Base-by-base conservation (phyloP, 1,284 basidiomycete genomes). In the Cerrena zonata region DNA sequence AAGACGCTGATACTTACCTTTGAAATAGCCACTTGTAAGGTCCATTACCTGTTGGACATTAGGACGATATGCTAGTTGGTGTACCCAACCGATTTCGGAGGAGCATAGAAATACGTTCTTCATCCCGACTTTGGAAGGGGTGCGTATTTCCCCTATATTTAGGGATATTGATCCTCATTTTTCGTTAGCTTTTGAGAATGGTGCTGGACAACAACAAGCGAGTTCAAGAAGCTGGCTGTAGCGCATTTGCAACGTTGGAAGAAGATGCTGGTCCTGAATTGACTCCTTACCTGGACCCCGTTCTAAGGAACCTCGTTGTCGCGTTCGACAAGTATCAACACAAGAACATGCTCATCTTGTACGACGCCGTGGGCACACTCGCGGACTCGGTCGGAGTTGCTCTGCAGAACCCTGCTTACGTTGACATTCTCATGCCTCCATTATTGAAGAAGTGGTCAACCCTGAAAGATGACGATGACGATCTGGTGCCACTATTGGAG, bases 31-130 rank as follows among this genome's bases (percentile, higher is more conserved):
- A 27, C 82, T 99, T 26, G 92, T 99, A 5, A 88, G 96, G 48
- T 97, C 94, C 12, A 99, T 99, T 67, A 94, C 95, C 15, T 99
- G 96, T 69, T 99, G 96, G 96, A 98, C 95, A 0, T 78, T 99
- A 13, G 94, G 95, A n/a, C 86, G 96, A 45, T 99, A 99, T 70
- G 93, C 95, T 34, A 91, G 87, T 63, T 99, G 96, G 96, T 92
- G 89, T 58, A 89, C 89, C 7, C 86, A 90, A 57, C 82, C 86
- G 23, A 77, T 79, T 56, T 88, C 79, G 25, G 86, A 84, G 55
- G 92, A 94, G 57, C 93, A 97, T 71, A 89, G 87, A 72, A 85
- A 80, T 53, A 79, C 79, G 50, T 98, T 89, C 73, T 98, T 99
- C 65, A 85, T 98, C 25, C 95, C 96, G 0, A 94, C 92, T 23